These are phyloP conservation scores for Colletotrichum euphorbiae DNA, from an alignment of 2,329 filamentous ascomycete species.

Conservation along the genomic window DNA sequence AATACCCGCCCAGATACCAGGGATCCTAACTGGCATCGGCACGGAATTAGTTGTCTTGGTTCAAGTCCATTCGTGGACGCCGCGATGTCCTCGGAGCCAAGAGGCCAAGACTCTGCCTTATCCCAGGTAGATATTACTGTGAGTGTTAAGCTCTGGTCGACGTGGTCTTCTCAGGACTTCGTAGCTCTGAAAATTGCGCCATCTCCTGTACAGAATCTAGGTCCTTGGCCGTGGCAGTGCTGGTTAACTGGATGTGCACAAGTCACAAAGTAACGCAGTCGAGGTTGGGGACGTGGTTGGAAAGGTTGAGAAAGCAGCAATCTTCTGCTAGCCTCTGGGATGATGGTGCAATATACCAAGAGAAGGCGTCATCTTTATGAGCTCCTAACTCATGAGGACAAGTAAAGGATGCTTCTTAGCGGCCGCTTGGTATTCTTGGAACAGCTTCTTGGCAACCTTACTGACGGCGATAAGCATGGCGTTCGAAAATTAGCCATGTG, in stretches of 20 bases:
- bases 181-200: background rate
- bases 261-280: background rate
- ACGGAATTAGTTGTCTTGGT: too few relatives aligned
- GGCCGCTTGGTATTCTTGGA: conserved; percentile 36
- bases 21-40: too few relatives aligned
- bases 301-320: background rate
- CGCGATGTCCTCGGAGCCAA: too few relatives aligned
- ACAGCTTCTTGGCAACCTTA: conserved; percentile 27
- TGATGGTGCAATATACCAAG: conserved; percentile 33
- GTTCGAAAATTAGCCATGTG: background rate
- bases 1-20: too few relatives aligned
- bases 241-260: background rate
- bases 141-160: too few relatives aligned
- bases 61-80: too few relatives aligned
- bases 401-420: background rate
- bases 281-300: too few relatives aligned
- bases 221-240: conserved; percentile 34
- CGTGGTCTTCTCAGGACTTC: too few relatives aligned
- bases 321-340: background rate
- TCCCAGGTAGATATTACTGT: too few relatives aligned
- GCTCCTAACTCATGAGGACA: background rate
- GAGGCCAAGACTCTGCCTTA: too few relatives aligned
- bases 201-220: background rate
- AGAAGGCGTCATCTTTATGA: conserved; percentile 22
- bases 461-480: background rate